Percentiles rank a stretch among this genome's conserved stretches.
These are phyloP conservation scores for Cladosporium phlei DNA, from an alignment of 2,329 filamentous ascomycete genomes.

Conservation along the genomic window DNA sequence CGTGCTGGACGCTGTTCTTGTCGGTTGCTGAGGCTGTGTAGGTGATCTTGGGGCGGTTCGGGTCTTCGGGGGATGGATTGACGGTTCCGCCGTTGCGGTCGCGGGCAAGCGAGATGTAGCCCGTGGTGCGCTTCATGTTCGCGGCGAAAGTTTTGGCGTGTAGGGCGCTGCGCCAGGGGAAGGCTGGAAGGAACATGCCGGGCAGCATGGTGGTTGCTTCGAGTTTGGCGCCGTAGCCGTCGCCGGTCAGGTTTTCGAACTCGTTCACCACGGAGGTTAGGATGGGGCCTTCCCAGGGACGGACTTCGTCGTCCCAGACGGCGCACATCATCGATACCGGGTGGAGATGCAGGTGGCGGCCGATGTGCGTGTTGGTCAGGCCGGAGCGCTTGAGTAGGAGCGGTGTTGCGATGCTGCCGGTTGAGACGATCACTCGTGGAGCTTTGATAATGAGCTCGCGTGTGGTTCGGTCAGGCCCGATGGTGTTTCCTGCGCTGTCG, in stretches of 20 bases:
- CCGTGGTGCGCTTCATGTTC: constrained; percentile 63
- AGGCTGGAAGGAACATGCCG: constrained; percentile 55
- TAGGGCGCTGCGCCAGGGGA: constrained; percentile 64
- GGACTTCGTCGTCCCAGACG: constrained; percentile 64
- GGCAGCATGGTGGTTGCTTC: constrained; percentile 75
- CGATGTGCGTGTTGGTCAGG: constrained; percentile 75
- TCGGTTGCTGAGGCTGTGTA: constrained; percentile 72
- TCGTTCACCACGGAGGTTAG: constrained; percentile 72
- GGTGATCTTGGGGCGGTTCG: constrained; percentile 58
- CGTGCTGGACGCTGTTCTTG: constrained; percentile 65
- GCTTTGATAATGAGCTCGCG: constrained; percentile 68
- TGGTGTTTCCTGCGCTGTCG: constrained; percentile 57
- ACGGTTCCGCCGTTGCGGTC: constrained; percentile 74
- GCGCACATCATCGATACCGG: constrained; percentile 57
- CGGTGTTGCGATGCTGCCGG: constrained; percentile 72
- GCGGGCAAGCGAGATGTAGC: constrained; percentile 68
- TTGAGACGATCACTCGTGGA: constrained; percentile 73
- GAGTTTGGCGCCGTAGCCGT: constrained; percentile 77
- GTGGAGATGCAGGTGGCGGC: constrained; percentile 75
- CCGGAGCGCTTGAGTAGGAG: constrained; percentile 73
- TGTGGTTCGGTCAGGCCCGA: constrained; percentile 48
- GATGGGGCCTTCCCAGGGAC: constrained; percentile 64
- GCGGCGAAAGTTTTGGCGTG: constrained; percentile 68
- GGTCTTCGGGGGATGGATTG: constrained; percentile 60
- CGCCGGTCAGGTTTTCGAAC: constrained; percentile 74